Evolutionary conservation across 208 protist genomes (phyloP).

Genomic region (Leishmania tarentolae): DNA sequence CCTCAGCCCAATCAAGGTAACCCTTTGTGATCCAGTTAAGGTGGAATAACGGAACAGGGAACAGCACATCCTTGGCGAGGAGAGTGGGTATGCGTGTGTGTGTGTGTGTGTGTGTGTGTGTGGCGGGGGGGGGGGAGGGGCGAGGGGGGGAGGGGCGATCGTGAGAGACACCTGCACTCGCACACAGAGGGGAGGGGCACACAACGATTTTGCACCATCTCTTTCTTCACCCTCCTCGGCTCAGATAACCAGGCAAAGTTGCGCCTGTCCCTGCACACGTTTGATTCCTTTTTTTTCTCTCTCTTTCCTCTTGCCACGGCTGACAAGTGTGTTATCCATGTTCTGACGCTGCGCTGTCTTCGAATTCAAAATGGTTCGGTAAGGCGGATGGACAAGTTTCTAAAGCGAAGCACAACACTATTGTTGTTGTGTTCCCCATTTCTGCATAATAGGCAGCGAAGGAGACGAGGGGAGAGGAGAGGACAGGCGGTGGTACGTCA

Average conservation of each 20-base stretch:
- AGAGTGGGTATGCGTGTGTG: background rate
- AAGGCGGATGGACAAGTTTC: background rate
- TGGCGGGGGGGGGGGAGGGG: too few relatives aligned
- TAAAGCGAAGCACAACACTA: background rate
- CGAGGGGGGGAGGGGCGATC: too few relatives aligned
- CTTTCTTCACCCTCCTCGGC: background rate
- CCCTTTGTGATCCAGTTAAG: background rate
- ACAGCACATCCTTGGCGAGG: background rate
- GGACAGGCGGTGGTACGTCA: background rate
- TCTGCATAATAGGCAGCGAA: background rate
- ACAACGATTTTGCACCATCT: background rate
- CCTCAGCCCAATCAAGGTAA: background rate
- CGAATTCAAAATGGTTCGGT: too few relatives aligned
- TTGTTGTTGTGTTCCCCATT: background rate
- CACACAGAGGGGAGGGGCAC: background rate
- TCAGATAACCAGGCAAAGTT: background rate
- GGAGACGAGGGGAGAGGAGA: background rate
- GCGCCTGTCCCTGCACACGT: background rate
- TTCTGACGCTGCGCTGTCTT: background rate
- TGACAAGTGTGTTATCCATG: background rate
- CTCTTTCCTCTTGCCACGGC: background rate
- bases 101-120: background rate
- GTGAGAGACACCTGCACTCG: background rate
- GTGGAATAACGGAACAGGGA: background rate
- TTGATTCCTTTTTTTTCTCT: background rate